Percentiles rank a stretch among this genome's conserved stretches.
Evolutionary conservation across 148 eudicot genomes (phyloP).

Genomic region (Chenopodium quinoa): DNA sequence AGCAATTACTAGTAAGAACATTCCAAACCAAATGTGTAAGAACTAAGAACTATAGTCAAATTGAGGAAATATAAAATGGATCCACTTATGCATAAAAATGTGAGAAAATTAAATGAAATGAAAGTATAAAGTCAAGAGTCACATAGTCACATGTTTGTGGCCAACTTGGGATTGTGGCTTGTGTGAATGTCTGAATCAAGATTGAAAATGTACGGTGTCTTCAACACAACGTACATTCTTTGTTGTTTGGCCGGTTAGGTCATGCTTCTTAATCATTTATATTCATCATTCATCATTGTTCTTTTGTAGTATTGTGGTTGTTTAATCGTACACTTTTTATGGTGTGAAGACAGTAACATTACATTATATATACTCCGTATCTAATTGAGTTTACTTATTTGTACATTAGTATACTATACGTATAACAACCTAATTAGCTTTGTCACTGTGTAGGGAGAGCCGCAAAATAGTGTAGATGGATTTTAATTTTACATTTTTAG

Average conservation of each 20-base stretch:
- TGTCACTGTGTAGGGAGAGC: no score
- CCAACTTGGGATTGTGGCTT: background rate
- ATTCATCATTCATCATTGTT: background rate
- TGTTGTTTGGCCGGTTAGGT: background rate
- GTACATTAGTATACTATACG: no score
- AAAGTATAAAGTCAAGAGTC: background rate
- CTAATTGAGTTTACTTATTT: no score
- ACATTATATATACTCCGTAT: no score
- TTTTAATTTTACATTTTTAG: no score
- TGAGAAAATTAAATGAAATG: constrained; percentile 5
- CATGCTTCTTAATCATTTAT: background rate
- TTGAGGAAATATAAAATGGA: background rate
- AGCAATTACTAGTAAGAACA: no score
- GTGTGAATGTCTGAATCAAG: background rate
- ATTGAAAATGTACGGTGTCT: background rate
- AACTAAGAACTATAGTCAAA: background rate
- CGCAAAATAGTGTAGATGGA: no score
- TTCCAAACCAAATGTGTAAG: background rate
- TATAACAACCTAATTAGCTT: no score
- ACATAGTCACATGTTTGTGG: background rate
- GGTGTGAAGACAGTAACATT: no score
- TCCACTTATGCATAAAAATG: background rate
- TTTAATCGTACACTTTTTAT: no score
- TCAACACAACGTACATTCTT: background rate
- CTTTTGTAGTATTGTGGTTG: no score